Evolutionary conservation across 169 alveolate species (phyloP).

Genomic region (Neospora caninum): DNA sequence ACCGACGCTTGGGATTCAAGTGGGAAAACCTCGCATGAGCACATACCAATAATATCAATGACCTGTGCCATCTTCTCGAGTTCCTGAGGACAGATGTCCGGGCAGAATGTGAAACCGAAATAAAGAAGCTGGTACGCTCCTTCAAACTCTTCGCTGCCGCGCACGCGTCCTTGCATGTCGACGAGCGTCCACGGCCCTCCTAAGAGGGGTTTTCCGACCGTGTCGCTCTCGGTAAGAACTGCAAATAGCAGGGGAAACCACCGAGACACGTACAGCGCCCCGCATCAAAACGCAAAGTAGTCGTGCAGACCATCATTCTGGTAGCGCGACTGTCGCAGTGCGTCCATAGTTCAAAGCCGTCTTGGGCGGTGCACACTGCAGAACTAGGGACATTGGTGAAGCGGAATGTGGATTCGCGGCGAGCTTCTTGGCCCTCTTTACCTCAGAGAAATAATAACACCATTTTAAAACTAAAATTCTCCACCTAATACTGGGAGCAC

Average conservation of each 20-base stretch:
- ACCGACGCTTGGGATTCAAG: no score
- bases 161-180: slow-evolving; percentile 69
- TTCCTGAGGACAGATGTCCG: slow-evolving; percentile 92
- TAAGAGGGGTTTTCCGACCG: slow-evolving; percentile 83
- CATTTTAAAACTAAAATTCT: no score
- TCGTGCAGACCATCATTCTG: background rate
- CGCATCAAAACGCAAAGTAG: background rate
- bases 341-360: background rate
- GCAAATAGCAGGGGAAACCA: background rate
- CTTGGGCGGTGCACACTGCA: background rate
- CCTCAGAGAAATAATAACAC: no score
- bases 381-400: no score
- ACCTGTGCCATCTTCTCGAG: slow-evolving; percentile 85
- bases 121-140: slow-evolving; percentile 68
- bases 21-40: background rate
- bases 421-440: no score
- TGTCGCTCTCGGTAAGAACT: slow-evolving; percentile 39
- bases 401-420: no score
- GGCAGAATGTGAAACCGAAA: slow-evolving; percentile 87
- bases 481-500: no score
- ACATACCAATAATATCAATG: slow-evolving; percentile 73
- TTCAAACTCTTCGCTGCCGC: slow-evolving; percentile 50
- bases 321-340: background rate
- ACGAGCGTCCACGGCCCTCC: slow-evolving; percentile 86
- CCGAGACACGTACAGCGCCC: background rate